These are phyloP conservation scores for Kalmusia sp. DNA, from an alignment of 2,329 filamentous ascomycete species.

Conservation along the genomic window DNA sequence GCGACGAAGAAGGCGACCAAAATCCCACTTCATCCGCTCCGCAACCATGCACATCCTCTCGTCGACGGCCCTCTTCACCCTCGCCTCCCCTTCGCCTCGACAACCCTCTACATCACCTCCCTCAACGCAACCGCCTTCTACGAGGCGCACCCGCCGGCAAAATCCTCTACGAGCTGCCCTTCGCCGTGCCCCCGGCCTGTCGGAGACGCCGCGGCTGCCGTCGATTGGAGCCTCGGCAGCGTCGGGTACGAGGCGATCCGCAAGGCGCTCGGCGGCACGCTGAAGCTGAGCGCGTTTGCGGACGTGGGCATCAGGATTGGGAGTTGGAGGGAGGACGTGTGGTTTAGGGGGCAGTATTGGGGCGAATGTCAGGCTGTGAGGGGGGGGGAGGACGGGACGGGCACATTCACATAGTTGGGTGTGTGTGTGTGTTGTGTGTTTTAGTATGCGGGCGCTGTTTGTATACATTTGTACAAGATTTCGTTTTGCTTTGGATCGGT, in stretches of 20 bases:
- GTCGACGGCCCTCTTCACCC: slow-evolving; percentile 83
- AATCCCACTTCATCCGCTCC: slow-evolving; percentile 78
- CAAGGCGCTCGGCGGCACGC: slow-evolving; percentile 77
- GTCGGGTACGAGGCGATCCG: slow-evolving; percentile 84
- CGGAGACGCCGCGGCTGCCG: slow-evolving; percentile 79
- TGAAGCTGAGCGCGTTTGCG: slow-evolving; percentile 81
- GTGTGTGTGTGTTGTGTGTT: background rate
- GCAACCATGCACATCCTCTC: slow-evolving; percentile 86
- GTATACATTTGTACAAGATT: too few relatives aligned
- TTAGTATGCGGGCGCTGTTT: too few relatives aligned
- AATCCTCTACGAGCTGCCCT: slow-evolving; percentile 77
- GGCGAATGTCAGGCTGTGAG: slow-evolving; percentile 54
- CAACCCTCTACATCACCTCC: slow-evolving; percentile 77
- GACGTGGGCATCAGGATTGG: slow-evolving; percentile 77
- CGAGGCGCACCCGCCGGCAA: slow-evolving; percentile 80
- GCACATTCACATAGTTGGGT: background rate
- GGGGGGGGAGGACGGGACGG: background rate
- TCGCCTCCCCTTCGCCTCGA: slow-evolving; percentile 76
- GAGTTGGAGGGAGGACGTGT: slow-evolving; percentile 72
- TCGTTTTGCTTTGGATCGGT: too few relatives aligned
- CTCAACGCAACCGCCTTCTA: slow-evolving; percentile 88
- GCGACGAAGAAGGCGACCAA: slow-evolving; percentile 49
- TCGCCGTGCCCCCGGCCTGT: slow-evolving; percentile 79
- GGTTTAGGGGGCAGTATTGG: slow-evolving; percentile 54
- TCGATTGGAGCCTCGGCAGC: slow-evolving; percentile 77